These are phyloP conservation scores for Sphagnurus paluster DNA, from an alignment of 1,284 basidiomycete genomes.

Conservation along the genomic window DNA sequence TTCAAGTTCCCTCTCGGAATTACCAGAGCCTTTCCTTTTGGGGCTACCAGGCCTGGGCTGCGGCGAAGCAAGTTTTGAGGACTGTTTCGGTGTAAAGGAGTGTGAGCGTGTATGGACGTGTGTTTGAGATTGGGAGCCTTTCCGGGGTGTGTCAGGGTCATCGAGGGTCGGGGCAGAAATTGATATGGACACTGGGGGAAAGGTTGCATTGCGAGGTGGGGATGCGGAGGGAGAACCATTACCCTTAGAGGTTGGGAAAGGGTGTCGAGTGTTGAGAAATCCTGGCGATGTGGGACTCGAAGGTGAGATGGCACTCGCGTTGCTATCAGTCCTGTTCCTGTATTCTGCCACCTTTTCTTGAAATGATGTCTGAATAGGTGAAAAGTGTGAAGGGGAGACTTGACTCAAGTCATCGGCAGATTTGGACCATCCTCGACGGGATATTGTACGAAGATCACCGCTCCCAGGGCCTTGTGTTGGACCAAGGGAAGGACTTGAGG, in stretches of 20 bases:
- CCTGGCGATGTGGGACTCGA: conserved; percentile 10
- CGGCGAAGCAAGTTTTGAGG: conserved; percentile 62
- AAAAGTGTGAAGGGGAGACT: conserved; percentile 42
- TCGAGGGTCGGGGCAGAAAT: conserved; percentile 34
- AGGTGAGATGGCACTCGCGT: conserved; percentile 18
- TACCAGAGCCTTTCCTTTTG: conserved; percentile 54
- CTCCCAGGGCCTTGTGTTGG: conserved; percentile 30
- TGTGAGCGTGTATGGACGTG: conserved; percentile 60
- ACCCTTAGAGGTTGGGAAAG: conserved; percentile 44
- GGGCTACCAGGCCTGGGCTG: conserved; percentile 42
- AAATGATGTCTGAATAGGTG: conserved; percentile 51
- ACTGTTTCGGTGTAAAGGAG: conserved; percentile 68
- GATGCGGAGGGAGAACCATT: conserved; percentile 31
- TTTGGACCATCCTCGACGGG: conserved; percentile 72
- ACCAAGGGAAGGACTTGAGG: conserved; percentile 37
- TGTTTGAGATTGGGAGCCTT: conserved; percentile 20
- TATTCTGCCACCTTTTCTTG: conserved; percentile 65
- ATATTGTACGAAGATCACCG: conserved; percentile 68
- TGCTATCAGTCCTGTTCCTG: conserved; percentile 38
- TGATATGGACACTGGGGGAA: conserved; percentile 36
- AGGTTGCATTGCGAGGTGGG: conserved; percentile 34
- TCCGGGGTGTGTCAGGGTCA: conserved; percentile 18
- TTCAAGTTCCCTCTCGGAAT: conserved; percentile 36
- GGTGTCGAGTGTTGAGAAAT: conserved; percentile 33
- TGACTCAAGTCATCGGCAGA: conserved; percentile 77